phyloP scores from a whole-genome alignment of 177 flowering plant genomes.

The Vitis hybrid region DNA sequence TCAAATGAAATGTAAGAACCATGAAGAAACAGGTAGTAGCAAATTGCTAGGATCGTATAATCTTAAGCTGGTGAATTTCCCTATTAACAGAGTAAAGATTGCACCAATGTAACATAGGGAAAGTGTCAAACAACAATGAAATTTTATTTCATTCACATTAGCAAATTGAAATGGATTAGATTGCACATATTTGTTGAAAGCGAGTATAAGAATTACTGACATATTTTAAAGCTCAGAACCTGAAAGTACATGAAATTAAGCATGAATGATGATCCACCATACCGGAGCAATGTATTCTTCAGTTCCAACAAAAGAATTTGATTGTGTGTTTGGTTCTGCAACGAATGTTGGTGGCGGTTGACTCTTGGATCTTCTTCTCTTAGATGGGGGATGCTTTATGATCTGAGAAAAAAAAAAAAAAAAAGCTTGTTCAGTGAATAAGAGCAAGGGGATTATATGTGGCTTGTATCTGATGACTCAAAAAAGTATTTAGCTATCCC shows the following conservation, averaged over 20 bases:
- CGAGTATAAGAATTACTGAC: too few relatives aligned
- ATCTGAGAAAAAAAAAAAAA: slow-evolving; percentile 39
- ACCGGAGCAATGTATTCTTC: slow-evolving; percentile 99
- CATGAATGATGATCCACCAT: slow-evolving; percentile 19
- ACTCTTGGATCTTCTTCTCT: slow-evolving; percentile 59
- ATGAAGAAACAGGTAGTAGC: slow-evolving; percentile 1
- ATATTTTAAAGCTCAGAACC: background rate
- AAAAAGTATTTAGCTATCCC: too few relatives aligned
- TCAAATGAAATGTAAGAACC: slow-evolving; percentile 14
- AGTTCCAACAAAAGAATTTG: slow-evolving; percentile 98
- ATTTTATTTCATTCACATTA: too few relatives aligned
- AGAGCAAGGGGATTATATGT: too few relatives aligned
- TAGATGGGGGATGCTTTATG: slow-evolving; percentile 48
- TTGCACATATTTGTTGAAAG: too few relatives aligned
- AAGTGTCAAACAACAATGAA: too few relatives aligned
- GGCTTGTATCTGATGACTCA: too few relatives aligned
- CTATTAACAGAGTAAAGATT: too few relatives aligned
- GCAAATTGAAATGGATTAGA: too few relatives aligned
- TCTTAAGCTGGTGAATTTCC: too few relatives aligned
- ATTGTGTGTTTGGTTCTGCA: slow-evolving; percentile 81
- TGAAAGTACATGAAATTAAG: background rate
- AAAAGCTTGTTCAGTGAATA: too few relatives aligned
- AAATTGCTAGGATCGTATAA: background rate
- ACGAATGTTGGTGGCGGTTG: slow-evolving; percentile 78
- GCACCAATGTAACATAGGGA: too few relatives aligned